Base-by-base conservation (phyloP, 169 alveolate species). In the Theileria orientalis region DNA sequence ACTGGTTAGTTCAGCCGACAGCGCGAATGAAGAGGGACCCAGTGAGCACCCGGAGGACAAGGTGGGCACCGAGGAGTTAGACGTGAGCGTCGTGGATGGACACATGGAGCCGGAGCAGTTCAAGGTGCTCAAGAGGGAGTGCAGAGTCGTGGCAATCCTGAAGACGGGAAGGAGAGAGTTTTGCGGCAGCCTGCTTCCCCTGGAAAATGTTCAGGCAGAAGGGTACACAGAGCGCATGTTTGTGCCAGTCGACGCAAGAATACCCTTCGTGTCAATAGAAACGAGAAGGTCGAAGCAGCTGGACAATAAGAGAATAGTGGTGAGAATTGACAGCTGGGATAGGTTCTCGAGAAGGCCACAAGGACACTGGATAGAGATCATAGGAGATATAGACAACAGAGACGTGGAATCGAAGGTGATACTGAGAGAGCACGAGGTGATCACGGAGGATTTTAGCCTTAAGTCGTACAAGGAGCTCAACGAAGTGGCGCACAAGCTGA, bases 381-480 rank as follows among this genome's bases (percentile, higher is more conserved):
- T 97, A 54, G 99, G 99, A 19, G 90, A 76, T 29, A 93, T 94
- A 1, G 97, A 94, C 16, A 95, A 93, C 51, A 76, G 91, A 2
- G 92, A 85, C 49, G 85, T 98, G 6, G 99, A 96, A 83, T 80
- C 94, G 7, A 83, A 75, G 40, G 92, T 88, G 41, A 92, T 92
- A 72, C 83, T 90, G 83, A 87, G 83, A 77, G 94, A 92, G 79
- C 92, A 66, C 69, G 87, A 86, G 67, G 91, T 74, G 59, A 92
- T 88, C 44, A 83, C 86, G 14, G 78, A 93, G 32, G 96, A 93
- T 70, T 95, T 95, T 74, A 83, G 97, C 32, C 94, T 91, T 71
- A 86, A 93, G 71, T 97, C 95, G n/a, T 85, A 93, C 61, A 92
- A 87, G 42, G 96, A 98, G 49, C 86, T 98, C 69, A 99, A 99